Base-by-base conservation (phyloP, 2,329 filamentous ascomycete genomes). In the Leptodontidium sp. region DNA sequence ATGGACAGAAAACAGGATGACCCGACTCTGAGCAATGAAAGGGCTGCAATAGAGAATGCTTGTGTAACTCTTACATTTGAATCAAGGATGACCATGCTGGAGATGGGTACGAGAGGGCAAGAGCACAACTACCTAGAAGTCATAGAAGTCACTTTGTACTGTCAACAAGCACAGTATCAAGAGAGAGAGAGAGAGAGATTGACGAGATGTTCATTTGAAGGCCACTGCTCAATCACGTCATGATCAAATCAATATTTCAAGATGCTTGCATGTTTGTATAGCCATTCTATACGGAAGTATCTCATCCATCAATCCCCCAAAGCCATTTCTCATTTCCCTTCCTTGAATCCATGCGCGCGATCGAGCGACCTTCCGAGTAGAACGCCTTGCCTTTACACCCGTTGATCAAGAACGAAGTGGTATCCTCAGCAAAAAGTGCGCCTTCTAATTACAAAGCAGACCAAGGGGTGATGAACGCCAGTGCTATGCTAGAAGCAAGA, bases 401-500 rank as follows among this genome's bases (percentile, higher is more conserved):
- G 21, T 38, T 45, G 17, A 26, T 45, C 57, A 45, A 35, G 26
- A 62, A 62, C 43, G 29, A 62, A 49, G 4, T 62, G 26, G 45
- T 49, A 49, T 62, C 26, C 26, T 62, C 43, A 35, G 49, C 59
- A 50, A 57, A 63, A 38, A 59, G 15, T 40, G 40, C 35, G 32
- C 57, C 53, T 40, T 67, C 59, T 67, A 64, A 17, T 6, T 68
- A 61, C 62, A 58, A 62, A 55, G 64, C n/a, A 38, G 40, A 58
- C 49, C 15, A n/a, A 52, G 52, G 58, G 47, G 59, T 53, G 35
- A 35, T 21, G n/a, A 68, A 71, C 69, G 69, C 69, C 69, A 57
- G 52, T 68, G 69, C 66, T 68, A 71, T 71, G 69, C 69, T 59
- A 24, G 21, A 63, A 68, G 63, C 40, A 58, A 58, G 9, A 9